phyloP scores from a whole-genome alignment of 2,329 filamentous ascomycete genomes.

The Lithohypha guttulata region DNA sequence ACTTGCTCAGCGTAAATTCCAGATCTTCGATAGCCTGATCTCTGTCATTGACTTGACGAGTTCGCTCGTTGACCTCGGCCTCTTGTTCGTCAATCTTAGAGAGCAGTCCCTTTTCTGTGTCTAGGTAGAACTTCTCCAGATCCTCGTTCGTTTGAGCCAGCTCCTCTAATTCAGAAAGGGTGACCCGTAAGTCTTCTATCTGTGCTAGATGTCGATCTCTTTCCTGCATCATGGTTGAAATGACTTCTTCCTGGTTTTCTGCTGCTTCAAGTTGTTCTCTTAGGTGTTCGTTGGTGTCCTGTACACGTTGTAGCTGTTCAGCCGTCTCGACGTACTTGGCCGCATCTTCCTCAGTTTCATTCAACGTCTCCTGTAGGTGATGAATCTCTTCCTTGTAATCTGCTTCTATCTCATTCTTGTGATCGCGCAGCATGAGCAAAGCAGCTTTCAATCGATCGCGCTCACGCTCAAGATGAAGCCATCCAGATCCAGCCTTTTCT shows the following conservation, averaged over 20 bases:
- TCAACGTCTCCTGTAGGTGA: constrained; percentile 60
- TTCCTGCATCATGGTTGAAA: constrained; percentile 79
- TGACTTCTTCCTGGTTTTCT: constrained; percentile 81
- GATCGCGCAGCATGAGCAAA: constrained; percentile 69
- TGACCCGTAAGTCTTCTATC: constrained; percentile 17
- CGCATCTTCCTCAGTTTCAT: constrained; percentile 56
- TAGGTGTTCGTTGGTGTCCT: constrained; percentile 71
- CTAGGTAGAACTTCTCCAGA: constrained; percentile 74
- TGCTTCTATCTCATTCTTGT: constrained; percentile 73
- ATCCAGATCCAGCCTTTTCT: constrained; percentile 74
- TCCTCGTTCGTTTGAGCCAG: constrained; percentile 91
- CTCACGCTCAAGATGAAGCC: constrained; percentile 81
- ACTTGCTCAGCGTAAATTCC: constrained; percentile 79
- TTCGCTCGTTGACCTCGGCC: constrained; percentile 69
- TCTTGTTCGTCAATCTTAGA: constrained; percentile 88
- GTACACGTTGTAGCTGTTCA: constrained; percentile 60
- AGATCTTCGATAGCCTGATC: constrained; percentile 74
- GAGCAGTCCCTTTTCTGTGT: constrained; percentile 69
- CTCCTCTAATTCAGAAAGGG: constrained; percentile 77
- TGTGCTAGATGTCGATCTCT: constrained; percentile 50
- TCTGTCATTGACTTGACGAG: constrained; percentile 60
- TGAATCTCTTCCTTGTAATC: constrained; percentile 67
- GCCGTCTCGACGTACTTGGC: constrained; percentile 59
- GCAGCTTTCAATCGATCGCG: constrained; percentile 83
- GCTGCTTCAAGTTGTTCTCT: constrained; percentile 84